Conservation (phyloP, 2,329 filamentous ascomycete genomes). For the Ceratocystis variospora region DNA sequence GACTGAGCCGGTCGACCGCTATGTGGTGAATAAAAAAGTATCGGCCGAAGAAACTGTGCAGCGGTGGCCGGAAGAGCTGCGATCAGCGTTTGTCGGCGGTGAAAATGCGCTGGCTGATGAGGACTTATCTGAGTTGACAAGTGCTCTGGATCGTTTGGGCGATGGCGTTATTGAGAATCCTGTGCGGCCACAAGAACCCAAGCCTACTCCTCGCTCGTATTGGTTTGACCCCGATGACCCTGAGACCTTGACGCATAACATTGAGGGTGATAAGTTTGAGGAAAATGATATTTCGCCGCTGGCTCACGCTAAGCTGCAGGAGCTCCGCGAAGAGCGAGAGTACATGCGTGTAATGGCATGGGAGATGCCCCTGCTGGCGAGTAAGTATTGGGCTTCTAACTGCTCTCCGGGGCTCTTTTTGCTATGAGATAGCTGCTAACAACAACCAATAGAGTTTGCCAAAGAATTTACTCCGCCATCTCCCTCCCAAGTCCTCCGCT, state of each 20-base stretch:
- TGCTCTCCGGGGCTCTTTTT: no score
- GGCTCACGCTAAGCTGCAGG: conserved; percentile 75
- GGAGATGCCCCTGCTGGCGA: conserved; percentile 85
- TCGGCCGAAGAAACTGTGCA: conserved; percentile 17
- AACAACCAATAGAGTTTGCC: conserved; percentile 49
- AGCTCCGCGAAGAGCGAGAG: conserved; percentile 75
- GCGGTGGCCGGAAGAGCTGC: conserved; percentile 17
- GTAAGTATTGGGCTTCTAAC: conserved; percentile 40
- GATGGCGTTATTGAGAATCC: conserved; percentile 20
- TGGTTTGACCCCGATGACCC: conserved; percentile 39
- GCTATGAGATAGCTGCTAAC: no score
- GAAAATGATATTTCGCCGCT: conserved; percentile 74
- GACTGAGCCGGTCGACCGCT: conserved; percentile 12
- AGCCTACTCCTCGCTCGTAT: conserved; percentile 30
- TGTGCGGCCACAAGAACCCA: conserved; percentile 18
- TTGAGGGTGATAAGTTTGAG: conserved; percentile 49
- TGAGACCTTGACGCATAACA: conserved; percentile 37
- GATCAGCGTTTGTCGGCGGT: conserved; percentile 13
- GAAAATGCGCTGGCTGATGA: conserved; percentile 11
- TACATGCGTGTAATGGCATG: conserved; percentile 79
- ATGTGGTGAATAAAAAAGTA: conserved; percentile 15
- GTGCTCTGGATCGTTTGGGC: conserved; percentile 20
- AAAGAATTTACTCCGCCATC: conserved; percentile 66
- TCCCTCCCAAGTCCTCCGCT: conserved; percentile 59
- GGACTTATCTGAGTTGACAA: conserved; percentile 14